phyloP scores from a whole-genome alignment of 2,329 filamentous ascomycete species.

The Purpureocillium takamizusanense region DNA sequence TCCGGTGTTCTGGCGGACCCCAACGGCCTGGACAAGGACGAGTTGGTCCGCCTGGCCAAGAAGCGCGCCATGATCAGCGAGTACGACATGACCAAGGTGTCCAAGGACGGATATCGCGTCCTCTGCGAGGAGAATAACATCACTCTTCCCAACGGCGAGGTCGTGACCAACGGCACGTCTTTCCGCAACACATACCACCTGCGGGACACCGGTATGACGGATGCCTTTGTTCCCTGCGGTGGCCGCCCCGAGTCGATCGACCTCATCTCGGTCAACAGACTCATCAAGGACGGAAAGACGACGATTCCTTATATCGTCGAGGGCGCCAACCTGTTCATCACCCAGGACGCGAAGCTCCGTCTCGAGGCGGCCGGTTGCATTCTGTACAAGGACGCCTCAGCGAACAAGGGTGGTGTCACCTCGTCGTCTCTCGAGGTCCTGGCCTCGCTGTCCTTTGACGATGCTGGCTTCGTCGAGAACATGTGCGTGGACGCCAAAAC shows the following conservation, averaged over 20 bases:
- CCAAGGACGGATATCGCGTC: slow-evolving; percentile 79
- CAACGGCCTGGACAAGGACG: slow-evolving; percentile 74
- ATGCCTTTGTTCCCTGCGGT: slow-evolving; percentile 91
- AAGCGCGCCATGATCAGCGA: slow-evolving; percentile 81
- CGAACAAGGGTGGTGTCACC: slow-evolving; percentile 97
- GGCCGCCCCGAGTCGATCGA: slow-evolving; percentile 96
- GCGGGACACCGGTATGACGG: slow-evolving; percentile 65
- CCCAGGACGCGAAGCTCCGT: slow-evolving; percentile 91
- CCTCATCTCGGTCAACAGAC: slow-evolving; percentile 72
- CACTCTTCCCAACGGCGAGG: slow-evolving; percentile 78
- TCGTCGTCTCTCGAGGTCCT: slow-evolving; percentile 95
- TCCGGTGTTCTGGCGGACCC: slow-evolving; percentile 91
- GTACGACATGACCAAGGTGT: slow-evolving; percentile 79
- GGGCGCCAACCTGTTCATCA: slow-evolving; percentile 97
- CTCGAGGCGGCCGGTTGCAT: slow-evolving; percentile 93
- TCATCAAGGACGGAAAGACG: slow-evolving; percentile 84
- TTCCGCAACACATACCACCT: slow-evolving; percentile 99
- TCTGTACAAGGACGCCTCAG: slow-evolving; percentile 94
- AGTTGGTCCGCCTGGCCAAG: slow-evolving; percentile 78
- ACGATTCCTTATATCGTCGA: slow-evolving; percentile 93
- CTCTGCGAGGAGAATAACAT: slow-evolving; percentile 86
- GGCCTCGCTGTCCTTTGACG: slow-evolving; percentile 89
- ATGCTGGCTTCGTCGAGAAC: slow-evolving; percentile 76
- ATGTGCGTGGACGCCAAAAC: slow-evolving; percentile 71
- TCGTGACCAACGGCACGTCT: slow-evolving; percentile 80